These are phyloP conservation scores for Abortiporus biennis DNA, from an alignment of 1,284 basidiomycete genomes.

Conservation along the genomic window DNA sequence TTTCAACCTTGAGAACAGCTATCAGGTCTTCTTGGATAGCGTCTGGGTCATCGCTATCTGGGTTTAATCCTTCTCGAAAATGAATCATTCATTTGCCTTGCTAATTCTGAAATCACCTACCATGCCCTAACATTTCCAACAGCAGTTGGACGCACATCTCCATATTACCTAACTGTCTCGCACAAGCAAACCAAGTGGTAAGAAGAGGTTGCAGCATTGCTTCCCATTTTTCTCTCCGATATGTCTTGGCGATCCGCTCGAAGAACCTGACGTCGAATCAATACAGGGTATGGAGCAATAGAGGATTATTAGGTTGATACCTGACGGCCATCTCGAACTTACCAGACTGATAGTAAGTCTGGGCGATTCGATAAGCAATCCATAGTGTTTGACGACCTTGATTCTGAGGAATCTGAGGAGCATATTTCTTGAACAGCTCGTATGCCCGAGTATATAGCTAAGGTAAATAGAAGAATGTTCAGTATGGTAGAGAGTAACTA, in stretches of 20 bases:
- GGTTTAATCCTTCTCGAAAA: slow-evolving; percentile 22
- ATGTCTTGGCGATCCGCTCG: slow-evolving; percentile 80
- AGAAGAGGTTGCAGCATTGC: slow-evolving; percentile 67
- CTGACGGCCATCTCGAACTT: slow-evolving; percentile 82
- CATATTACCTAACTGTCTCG: slow-evolving; percentile 68
- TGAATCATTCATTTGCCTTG: too few relatives aligned
- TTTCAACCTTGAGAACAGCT: slow-evolving; percentile 58
- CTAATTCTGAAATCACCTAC: slow-evolving; percentile 27
- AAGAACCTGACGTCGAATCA: slow-evolving; percentile 70
- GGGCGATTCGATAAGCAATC: slow-evolving; percentile 83
- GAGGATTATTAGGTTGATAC: slow-evolving; percentile 20
- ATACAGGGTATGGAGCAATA: too few relatives aligned
- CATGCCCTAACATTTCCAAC: slow-evolving; percentile 77
- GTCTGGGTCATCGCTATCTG: slow-evolving; percentile 38
- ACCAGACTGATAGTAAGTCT: slow-evolving; percentile 70
- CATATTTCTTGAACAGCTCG: slow-evolving; percentile 80
- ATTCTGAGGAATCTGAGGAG: slow-evolving; percentile 33
- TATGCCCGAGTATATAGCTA: slow-evolving; percentile 89
- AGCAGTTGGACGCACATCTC: slow-evolving; percentile 69
- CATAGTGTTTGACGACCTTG: slow-evolving; percentile 75
- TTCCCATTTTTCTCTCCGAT: slow-evolving; percentile 77
- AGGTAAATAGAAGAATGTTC: too few relatives aligned
- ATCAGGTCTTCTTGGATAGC: slow-evolving; percentile 60
- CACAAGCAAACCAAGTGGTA: slow-evolving; percentile 74
- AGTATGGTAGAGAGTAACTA: neutral